phyloP scores from a whole-genome alignment of 2,329 filamentous ascomycete species.

The Beauveria caledonica region DNA sequence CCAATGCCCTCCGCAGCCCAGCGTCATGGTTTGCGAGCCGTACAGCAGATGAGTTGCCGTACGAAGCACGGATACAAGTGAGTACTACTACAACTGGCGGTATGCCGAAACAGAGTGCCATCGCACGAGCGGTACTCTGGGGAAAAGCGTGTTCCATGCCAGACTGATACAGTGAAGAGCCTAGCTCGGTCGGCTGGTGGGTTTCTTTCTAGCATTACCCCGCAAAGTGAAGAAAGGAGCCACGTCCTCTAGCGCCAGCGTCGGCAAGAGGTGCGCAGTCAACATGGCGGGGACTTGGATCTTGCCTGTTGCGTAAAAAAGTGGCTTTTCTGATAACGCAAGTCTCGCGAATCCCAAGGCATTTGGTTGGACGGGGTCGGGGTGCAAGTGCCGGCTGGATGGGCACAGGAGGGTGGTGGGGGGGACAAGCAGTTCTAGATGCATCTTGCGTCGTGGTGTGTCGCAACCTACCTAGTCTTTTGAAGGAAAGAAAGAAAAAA shows the following conservation, averaged over 20 bases:
- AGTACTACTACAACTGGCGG: too few species aligned
- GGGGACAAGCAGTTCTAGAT: slow-evolving; percentile 9
- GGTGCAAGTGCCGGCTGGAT: background rate
- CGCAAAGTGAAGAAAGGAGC: background rate
- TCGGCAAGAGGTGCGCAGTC: background rate
- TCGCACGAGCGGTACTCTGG: background rate
- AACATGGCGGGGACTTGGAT: background rate
- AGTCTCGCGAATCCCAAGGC: background rate
- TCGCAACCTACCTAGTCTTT: background rate
- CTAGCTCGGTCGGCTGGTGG: too few species aligned
- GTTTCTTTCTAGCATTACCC: background rate
- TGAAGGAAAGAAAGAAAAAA: too few species aligned
- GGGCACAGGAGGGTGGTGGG: background rate
- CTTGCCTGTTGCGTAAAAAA: background rate
- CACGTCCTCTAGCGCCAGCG: background rate
- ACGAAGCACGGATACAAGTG: background rate
- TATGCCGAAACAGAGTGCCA: background rate
- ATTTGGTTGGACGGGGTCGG: background rate
- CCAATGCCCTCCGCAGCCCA: too few species aligned
- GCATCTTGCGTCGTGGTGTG: slow-evolving; percentile 7
- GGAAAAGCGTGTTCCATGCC: too few species aligned
- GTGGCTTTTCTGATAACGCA: background rate
- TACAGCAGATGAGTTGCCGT: too few species aligned
- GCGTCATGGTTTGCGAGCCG: too few species aligned
- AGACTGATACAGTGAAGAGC: too few species aligned